Evolutionary conservation across 306 rosid genomes (phyloP).

Genomic region (Hippophae gyantsensis): DNA sequence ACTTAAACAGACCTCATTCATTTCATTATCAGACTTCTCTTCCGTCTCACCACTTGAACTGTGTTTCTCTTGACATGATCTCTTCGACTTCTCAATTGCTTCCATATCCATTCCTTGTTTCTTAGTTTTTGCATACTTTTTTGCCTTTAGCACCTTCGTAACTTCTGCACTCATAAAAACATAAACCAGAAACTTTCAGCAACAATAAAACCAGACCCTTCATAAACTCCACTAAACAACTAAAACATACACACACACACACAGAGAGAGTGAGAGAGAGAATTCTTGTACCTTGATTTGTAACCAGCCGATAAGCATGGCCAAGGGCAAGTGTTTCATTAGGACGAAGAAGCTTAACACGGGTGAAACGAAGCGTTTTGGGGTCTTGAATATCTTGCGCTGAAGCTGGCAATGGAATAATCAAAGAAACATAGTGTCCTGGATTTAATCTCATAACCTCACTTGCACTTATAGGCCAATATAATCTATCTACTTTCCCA

Average conservation of each 20-base stretch:
- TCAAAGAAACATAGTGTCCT: constrained; percentile 85
- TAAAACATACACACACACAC: not conserved
- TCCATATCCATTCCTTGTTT: constrained; percentile 36
- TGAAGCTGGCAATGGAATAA: constrained; percentile 65
- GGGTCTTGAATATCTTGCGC: constrained; percentile 18
- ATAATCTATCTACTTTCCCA: constrained; percentile 82
- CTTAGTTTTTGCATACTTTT: constrained; percentile 68
- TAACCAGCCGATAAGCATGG: constrained; percentile 88
- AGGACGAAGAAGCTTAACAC: constrained; percentile 88
- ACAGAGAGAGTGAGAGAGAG: too few relatives aligned
- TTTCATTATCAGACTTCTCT: constrained; percentile 25
- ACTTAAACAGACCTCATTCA: constrained; percentile 34
- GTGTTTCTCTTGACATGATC: constrained; percentile 19
- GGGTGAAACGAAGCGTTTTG: constrained; percentile 63
- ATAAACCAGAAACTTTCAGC: not conserved
- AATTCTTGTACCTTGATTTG: constrained; percentile 53
- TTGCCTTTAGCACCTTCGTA: constrained; percentile 74
- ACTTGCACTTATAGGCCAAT: constrained; percentile 65
- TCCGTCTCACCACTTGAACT: constrained; percentile 31
- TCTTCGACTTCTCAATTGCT: constrained; percentile 13
- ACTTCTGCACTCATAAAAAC: constrained; percentile 51
- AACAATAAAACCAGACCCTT: too few relatives aligned
- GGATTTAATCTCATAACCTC: constrained; percentile 85
- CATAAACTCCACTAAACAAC: not conserved
- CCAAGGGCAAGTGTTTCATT: constrained; percentile 89